Evolutionary conservation across 2,329 filamentous ascomycete species (phyloP), one percentile per base, ranked within the genome.

Genomic region (Thermothelomyces thermophilus): DNA sequence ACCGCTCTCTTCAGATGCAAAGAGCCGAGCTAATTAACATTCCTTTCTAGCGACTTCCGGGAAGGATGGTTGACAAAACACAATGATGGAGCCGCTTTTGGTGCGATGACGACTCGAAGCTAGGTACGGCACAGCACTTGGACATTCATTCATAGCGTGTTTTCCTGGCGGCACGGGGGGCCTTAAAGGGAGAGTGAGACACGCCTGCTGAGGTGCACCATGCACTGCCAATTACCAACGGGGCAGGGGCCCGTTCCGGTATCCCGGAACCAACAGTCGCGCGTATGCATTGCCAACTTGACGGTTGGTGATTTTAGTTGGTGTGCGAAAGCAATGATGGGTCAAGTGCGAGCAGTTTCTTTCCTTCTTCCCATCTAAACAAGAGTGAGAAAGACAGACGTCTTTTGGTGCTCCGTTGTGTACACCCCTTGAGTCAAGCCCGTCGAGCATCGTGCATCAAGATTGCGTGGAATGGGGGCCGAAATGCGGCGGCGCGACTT

Each of bases 401-500:
- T n/a, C n/a, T n/a, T n/a, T n/a, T n/a, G n/a, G n/a, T n/a, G n/a
- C n/a, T n/a, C n/a, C n/a, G n/a, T n/a, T n/a, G n/a, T n/a, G n/a
- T n/a, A n/a, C n/a, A n/a, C n/a, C n/a, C n/a, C n/a, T n/a, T n/a
- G n/a, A n/a, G n/a, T n/a, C n/a, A n/a, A n/a, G n/a, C n/a, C n/a
- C n/a, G n/a, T n/a, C n/a, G n/a, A n/a, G n/a, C n/a, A n/a, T n/a
- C n/a, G n/a, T n/a, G n/a, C n/a, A n/a, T n/a, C n/a, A n/a, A n/a
- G n/a, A n/a, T 3, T 16, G 22, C n/a, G 22, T 14, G 24, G 3
- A 28, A 22, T 41, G 26, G 41, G 31, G 31, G 28, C 30, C 28
- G 30, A 36, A 24, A 20, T 37, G 46, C 16, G 46, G 46, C 16
- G 46, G 46, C 46, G 17, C 46, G 42, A 16, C 17, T 30, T 49